Conservation (phyloP, 768 basidiomycete species). For the Leccinum sublutescens region DNA sequence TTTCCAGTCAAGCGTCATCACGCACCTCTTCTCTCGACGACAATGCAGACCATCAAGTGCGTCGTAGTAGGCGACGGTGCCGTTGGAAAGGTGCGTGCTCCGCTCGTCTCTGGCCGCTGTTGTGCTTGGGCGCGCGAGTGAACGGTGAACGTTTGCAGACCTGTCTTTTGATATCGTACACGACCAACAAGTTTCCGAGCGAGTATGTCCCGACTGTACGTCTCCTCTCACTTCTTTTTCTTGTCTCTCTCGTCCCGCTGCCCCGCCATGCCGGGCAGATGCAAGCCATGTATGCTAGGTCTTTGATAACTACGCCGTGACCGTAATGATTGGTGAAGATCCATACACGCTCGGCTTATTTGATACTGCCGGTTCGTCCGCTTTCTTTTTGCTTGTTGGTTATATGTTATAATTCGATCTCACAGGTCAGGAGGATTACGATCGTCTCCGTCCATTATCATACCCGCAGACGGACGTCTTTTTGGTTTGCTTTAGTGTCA, state of each 20-base stretch:
- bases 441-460: constrained; percentile 96
- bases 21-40: constrained; percentile 10
- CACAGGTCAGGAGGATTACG: constrained; percentile 98
- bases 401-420: constrained; percentile 13
- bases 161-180: constrained; percentile 95
- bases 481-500: constrained; percentile 99
- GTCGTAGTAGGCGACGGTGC: constrained; percentile 98
- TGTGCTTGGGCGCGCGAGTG: neutral
- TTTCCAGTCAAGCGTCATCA: constrained; percentile 14
- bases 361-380: constrained; percentile 89
- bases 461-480: constrained; percentile 99
- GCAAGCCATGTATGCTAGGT: constrained; percentile 48
- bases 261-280: constrained; percentile 14
- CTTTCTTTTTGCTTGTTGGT: constrained; percentile 4
- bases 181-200: constrained; percentile 97
- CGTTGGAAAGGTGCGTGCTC: constrained; percentile 84
- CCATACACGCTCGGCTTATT: constrained; percentile 98
- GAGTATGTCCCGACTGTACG: constrained; percentile 98
- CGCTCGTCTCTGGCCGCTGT: neutral
- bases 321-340: constrained; percentile 99
- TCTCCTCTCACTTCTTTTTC: constrained; percentile 15
- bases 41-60: constrained; percentile 97
- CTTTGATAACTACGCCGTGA: constrained; percentile 98
- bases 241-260: neutral
- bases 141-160: constrained; percentile 50